Percentiles rank a stretch among this genome's conserved stretches.
phyloP scores from a whole-genome alignment of 768 basidiomycete species.

The Mycena vulgaris region DNA sequence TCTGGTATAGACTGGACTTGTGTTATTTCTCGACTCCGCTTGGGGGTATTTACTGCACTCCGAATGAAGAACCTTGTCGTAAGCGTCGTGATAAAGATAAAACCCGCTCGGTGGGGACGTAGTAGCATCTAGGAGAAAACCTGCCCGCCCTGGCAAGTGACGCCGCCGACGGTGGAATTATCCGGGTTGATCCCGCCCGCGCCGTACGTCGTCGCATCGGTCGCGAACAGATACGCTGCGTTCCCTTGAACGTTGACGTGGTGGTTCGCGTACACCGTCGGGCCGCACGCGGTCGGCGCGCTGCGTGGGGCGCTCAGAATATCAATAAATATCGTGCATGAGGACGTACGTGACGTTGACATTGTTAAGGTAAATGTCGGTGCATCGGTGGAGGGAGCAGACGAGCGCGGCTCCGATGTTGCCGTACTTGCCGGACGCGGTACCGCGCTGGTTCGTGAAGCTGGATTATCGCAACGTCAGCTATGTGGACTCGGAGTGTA shows the following conservation, averaged over 20 bases:
- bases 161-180: background rate
- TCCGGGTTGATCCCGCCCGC: constrained; percentile 7
- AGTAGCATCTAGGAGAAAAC: too few species aligned
- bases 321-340: background rate
- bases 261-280: constrained; percentile 5
- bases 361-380: background rate
- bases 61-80: too few species aligned
- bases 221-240: background rate
- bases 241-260: constrained; percentile 1
- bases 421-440: constrained; percentile 10
- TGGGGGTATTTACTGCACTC: too few species aligned
- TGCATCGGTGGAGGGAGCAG: background rate
- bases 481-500: background rate
- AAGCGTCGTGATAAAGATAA: too few species aligned
- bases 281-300: background rate
- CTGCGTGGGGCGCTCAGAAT: background rate
- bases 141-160: background rate
- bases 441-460: constrained; percentile 8
- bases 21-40: too few species aligned
- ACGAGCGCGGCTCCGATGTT: constrained; percentile 6
- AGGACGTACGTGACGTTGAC: constrained; percentile 9
- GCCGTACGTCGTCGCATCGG: background rate
- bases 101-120: too few species aligned
- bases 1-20: too few species aligned
- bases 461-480: background rate